Base-by-base conservation (phyloP, 2,329 filamentous ascomycete species). In the Microcyclosporella mali region DNA sequence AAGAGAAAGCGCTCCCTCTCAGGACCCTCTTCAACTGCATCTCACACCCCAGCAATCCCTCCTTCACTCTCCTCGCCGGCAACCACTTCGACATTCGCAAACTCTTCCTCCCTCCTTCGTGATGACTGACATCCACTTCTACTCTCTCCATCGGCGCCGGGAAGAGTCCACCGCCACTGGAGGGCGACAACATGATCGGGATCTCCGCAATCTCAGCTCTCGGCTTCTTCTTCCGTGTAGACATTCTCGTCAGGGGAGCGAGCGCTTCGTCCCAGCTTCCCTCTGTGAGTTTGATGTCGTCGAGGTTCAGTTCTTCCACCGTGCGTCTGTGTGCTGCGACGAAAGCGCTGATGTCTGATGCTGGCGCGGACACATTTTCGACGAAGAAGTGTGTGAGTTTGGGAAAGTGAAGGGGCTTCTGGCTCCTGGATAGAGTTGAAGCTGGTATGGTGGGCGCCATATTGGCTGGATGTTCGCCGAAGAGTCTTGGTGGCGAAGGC, bases 261-360 rank as follows among this genome's bases (percentile, higher is more conserved):
- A 94, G 74, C 0, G 86, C 87, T 21, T 88, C 82, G 45, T 92
- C 84, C 87, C 87, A 94, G 44, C 73, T 82, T 19, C 84, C 87
- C 47, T 77, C 74, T 38, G 79, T 73, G 33, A 94, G 74, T 21
- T 76, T 71, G 14, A 89, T 81, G 49, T 85, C 81, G 59, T 88
- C 81, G 62, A 94, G 88, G 61, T 88, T 82, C 58, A 90, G 87
- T 58, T 90, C 84, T 50, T 77, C 74, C 34, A 94, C 77, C 1
- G 79, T 82, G 42, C 71, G 69, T 21, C 78, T 75, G 65, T 94
- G 86, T 10, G 71, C 68, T 37, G 71, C 66, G 45, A 92, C 81
- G 49, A 94, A 79, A 11, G 73, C 71, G 33, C 79, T 75, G 45
- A 94, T 76, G 63, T 92, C 85, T 1, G 72, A 67, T 6, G 81